Percentiles rank a stretch among this genome's conserved stretches.
Evolutionary conservation across 768 basidiomycete species (phyloP).

Genomic region (Xerocomellus intermedius): DNA sequence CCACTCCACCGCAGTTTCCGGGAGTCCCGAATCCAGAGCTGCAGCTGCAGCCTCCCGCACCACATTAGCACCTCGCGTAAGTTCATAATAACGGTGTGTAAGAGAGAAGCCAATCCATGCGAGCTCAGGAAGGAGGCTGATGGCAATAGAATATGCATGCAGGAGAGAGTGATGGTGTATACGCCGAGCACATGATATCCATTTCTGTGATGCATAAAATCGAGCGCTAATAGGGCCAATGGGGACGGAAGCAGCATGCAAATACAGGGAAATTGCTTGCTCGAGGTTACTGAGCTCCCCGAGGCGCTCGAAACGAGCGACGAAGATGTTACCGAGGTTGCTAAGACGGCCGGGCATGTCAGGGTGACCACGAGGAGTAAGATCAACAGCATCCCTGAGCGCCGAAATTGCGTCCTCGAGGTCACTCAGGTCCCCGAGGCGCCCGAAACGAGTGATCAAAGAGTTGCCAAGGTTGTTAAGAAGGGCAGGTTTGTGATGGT

Average conservation of each 20-base stretch:
- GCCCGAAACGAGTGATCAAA: too few species aligned
- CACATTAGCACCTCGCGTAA: slow-evolving; percentile 9
- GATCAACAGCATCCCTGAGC: too few species aligned
- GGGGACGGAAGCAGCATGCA: not conserved
- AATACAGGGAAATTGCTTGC: not conserved
- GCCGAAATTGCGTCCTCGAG: too few species aligned
- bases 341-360: not conserved
- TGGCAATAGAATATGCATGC: slow-evolving; percentile 14
- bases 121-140: slow-evolving; percentile 20
- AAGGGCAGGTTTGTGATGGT: too few species aligned
- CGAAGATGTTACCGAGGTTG: not conserved
- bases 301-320: not conserved
- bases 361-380: not conserved
- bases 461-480: too few species aligned
- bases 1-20: slow-evolving; percentile 12
- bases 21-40: slow-evolving; percentile 11
- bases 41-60: slow-evolving; percentile 24
- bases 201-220: slow-evolving; percentile 6
- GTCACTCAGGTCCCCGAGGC: too few species aligned
- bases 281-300: not conserved
- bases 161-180: slow-evolving; percentile 10
- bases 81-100: slow-evolving; percentile 13
- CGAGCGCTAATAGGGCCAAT: not conserved
- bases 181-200: slow-evolving; percentile 2
- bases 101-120: slow-evolving; percentile 18